Evolutionary conservation across 208 protist genomes (phyloP).

Genomic region (Trypanosoma rangeli): DNA sequence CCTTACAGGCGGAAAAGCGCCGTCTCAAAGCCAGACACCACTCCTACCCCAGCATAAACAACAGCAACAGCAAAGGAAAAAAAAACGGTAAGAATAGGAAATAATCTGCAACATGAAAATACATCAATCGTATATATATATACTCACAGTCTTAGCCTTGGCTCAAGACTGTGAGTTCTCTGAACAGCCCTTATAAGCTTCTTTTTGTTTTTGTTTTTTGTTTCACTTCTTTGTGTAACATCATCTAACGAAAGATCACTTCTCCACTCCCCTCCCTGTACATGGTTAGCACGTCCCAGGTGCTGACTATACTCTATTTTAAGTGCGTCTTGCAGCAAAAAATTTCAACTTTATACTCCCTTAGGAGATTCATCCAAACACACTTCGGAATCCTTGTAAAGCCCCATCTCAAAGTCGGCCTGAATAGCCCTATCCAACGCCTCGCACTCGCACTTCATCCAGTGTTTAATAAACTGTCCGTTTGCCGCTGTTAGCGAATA

Average conservation of each 20-base stretch:
- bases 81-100: neutral
- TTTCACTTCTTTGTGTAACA: neutral
- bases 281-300: neutral
- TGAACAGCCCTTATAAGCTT: neutral
- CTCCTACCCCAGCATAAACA: neutral
- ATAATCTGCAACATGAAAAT: neutral
- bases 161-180: neutral
- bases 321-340: neutral
- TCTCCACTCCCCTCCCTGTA: neutral
- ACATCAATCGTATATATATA: neutral
- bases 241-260: neutral
- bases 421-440: slow-evolving; percentile 12
- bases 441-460: slow-evolving; percentile 18
- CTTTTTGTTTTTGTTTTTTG: neutral
- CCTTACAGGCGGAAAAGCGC: neutral
- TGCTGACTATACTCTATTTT: neutral
- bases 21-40: neutral
- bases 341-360: neutral
- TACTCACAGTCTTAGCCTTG: neutral
- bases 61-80: neutral
- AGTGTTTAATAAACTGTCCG: slow-evolving; percentile 19
- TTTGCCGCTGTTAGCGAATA: neutral
- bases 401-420: slow-evolving; percentile 1
- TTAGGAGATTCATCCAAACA: neutral
- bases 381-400: neutral